Conservation (phyloP, 495 filamentous ascomycete genomes). For the Umbilicaria muhlenbergii region DNA sequence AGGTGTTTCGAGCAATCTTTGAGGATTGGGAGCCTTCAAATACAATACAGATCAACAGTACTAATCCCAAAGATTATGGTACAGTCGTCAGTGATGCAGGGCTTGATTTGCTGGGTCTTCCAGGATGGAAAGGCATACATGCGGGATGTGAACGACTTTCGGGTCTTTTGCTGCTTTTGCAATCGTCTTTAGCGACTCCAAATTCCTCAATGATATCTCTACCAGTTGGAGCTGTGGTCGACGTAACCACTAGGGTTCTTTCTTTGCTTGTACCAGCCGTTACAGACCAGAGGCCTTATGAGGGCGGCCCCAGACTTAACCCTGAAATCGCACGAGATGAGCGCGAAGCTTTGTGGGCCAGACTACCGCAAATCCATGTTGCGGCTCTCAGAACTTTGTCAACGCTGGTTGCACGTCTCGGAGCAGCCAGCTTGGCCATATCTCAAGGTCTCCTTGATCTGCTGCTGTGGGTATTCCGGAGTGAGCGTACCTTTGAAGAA, state of each 20-base stretch:
- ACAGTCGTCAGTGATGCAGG: conserved; percentile 19
- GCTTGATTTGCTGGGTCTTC: conserved; percentile 35
- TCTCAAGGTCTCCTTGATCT: conserved; percentile 49
- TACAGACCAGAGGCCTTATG: conserved; percentile 13
- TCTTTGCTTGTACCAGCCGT: conserved; percentile 40
- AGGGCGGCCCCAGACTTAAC: conserved; percentile 35
- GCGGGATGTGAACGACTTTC: conserved; percentile 53
- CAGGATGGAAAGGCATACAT: conserved; percentile 53
- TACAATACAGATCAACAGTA: conserved; percentile 11
- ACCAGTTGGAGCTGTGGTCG: conserved; percentile 46
- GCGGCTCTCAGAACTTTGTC: conserved; percentile 44
- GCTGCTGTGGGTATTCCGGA: conserved; percentile 47
- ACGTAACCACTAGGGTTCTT: conserved; percentile 50
- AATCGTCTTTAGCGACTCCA: conserved; percentile 36
- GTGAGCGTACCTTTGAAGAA: conserved; percentile 37
- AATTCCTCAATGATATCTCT: conserved; percentile 46
- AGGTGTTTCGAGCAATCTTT: conserved; percentile 56
- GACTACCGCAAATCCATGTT: conserved; percentile 57
- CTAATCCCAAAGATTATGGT: conserved; percentile 15
- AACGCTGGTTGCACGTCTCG: conserved; percentile 36
- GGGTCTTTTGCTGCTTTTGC: conserved; percentile 39
- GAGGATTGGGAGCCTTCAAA: conserved; percentile 63
- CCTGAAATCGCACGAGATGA: conserved; percentile 60
- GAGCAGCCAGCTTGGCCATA: conserved; percentile 33
- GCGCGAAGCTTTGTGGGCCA: conserved; percentile 53